phyloP scores from a whole-genome alignment of 805 yeast genomes.

The Sugiyamaella qingdaonensis region DNA sequence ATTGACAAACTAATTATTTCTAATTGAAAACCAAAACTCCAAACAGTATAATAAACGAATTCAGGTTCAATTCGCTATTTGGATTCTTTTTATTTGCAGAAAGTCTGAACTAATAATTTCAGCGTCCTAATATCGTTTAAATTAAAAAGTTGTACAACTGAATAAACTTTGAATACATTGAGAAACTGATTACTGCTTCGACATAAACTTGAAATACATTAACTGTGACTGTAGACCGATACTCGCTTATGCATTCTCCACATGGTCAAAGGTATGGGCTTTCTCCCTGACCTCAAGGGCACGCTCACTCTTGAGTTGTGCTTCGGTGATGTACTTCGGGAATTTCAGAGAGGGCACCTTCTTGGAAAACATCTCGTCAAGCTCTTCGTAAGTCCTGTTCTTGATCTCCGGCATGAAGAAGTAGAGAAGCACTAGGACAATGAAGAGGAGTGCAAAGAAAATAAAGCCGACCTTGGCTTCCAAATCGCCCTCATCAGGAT shows the following conservation, averaged over 20 bases:
- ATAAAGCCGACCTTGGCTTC: slow-evolving; percentile 46
- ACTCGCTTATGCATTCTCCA: background rate
- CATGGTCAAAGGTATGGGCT: slow-evolving; percentile 2
- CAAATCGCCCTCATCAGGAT: slow-evolving; percentile 42
- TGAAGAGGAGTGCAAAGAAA: slow-evolving; percentile 23
- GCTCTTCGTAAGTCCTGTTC: slow-evolving; percentile 53
- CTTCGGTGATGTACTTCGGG: slow-evolving; percentile 12
- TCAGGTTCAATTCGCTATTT: too few relatives aligned
- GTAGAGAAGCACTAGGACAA: slow-evolving; percentile 22
- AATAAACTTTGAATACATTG: too few relatives aligned
- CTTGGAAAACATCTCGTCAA: slow-evolving; percentile 47
- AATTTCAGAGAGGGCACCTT: slow-evolving; percentile 28
- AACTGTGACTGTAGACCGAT: too few relatives aligned
- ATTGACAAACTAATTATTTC: too few relatives aligned
- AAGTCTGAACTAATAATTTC: too few relatives aligned
- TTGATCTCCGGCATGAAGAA: slow-evolving; percentile 56
- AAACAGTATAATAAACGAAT: too few relatives aligned
- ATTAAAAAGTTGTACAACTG: too few relatives aligned
- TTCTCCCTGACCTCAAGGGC: slow-evolving; percentile 9
- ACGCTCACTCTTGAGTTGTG: slow-evolving; percentile 9
- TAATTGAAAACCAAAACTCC: too few relatives aligned
- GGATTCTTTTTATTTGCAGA: too few relatives aligned
- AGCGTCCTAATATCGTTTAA: too few relatives aligned
- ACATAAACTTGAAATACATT: too few relatives aligned
- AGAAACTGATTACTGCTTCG: too few relatives aligned